These are phyloP conservation scores for Ambrosia trifida DNA, from an alignment of 129 eudicot species.

Conservation along the genomic window DNA sequence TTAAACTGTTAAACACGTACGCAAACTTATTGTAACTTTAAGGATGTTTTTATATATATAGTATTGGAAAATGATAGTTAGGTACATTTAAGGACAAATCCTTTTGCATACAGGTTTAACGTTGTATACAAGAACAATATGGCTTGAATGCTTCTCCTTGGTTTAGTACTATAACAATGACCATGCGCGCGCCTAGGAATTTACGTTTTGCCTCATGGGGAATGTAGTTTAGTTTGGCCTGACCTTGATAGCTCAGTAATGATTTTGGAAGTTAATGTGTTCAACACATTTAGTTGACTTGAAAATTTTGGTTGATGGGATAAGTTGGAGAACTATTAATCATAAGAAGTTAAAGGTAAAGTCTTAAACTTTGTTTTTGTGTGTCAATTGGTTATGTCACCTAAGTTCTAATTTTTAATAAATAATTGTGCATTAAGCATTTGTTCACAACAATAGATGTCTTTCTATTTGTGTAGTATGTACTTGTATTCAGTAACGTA, in stretches of 20 bases:
- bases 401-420: neutral
- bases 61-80: neutral
- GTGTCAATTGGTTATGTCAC: neutral
- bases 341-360: neutral
- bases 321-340: neutral
- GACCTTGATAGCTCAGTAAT: constrained; percentile 18
- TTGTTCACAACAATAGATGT: neutral
- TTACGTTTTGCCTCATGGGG: neutral
- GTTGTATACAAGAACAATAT: neutral
- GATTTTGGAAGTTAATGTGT: constrained; percentile 18
- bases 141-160: neutral
- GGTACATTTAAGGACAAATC: constrained; percentile 5
- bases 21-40: neutral
- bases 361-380: neutral
- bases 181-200: neutral
- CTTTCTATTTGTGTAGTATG: neutral
- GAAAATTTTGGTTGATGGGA: constrained; percentile 7
- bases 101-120: neutral
- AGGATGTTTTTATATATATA: neutral
- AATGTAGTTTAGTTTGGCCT: constrained; percentile 6
- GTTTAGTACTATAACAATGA: neutral
- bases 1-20: neutral
- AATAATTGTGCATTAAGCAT: neutral
- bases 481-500: no score
- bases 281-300: constrained; percentile 5